These are phyloP conservation scores for Aspergillus ostianus DNA, from an alignment of 495 filamentous ascomycete species.

Conservation along the genomic window DNA sequence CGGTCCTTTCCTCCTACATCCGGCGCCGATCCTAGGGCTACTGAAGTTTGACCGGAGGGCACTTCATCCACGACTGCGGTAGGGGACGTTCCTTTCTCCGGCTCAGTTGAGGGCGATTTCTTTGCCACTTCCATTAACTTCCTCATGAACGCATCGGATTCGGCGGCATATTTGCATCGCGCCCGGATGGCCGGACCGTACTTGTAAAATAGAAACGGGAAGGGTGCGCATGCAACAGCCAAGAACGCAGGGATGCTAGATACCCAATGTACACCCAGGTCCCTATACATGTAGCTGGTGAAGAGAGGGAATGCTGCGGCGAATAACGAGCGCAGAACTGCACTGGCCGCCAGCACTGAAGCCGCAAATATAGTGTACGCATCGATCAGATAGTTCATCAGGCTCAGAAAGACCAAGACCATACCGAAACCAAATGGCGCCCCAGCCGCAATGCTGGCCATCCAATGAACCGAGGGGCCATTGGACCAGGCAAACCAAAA, in stretches of 20 bases:
- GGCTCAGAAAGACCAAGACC: conserved; percentile 58
- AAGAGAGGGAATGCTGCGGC: conserved; percentile 72
- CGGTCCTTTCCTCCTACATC: conserved; percentile 1
- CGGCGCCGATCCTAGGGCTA: not conserved
- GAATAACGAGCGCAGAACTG: conserved; percentile 58
- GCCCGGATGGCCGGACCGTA: conserved; percentile 59
- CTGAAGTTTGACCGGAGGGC: not conserved
- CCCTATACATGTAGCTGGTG: conserved; percentile 62
- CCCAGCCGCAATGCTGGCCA: conserved; percentile 53
- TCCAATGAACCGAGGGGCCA: conserved; percentile 57
- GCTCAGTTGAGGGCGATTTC: not conserved
- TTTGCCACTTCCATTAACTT: conserved; percentile 42
- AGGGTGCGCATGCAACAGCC: conserved; percentile 61
- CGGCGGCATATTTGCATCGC: conserved; percentile 63
- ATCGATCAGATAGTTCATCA: conserved; percentile 69
- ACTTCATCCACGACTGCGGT: not conserved
- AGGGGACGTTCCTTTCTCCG: not conserved
- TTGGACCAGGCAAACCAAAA: conserved; percentile 63
- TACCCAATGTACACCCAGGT: conserved; percentile 69
- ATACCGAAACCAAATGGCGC: conserved; percentile 63
- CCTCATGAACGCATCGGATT: conserved; percentile 44
- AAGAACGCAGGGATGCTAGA: conserved; percentile 67
- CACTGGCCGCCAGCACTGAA: conserved; percentile 64
- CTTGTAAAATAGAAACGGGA: conserved; percentile 66
- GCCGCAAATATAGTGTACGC: conserved; percentile 68